These are phyloP conservation scores for Penicillium expansum DNA, from an alignment of 2,329 filamentous ascomycete species.

Conservation along the genomic window DNA sequence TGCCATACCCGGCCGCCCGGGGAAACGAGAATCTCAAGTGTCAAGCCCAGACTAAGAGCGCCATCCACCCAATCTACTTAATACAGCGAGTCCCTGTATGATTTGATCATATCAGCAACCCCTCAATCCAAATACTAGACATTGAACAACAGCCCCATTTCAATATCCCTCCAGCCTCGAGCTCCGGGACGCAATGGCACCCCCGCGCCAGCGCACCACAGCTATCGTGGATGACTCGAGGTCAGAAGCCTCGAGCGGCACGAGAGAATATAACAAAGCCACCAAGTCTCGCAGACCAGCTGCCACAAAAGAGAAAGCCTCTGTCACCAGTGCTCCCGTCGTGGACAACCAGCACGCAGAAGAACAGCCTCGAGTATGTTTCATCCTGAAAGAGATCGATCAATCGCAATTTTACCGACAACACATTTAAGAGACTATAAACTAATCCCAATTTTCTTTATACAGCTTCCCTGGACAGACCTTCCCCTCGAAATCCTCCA, in stretches of 20 bases:
- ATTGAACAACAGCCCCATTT: conserved; percentile 1
- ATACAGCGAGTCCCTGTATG: conserved; percentile 1
- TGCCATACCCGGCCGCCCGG: conserved; percentile 7
- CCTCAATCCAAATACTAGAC: neutral
- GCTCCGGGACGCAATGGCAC: conserved; percentile 39
- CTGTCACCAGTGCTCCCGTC: conserved; percentile 33
- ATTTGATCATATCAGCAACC: neutral
- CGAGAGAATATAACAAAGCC: conserved; percentile 37
- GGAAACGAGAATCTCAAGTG: conserved; percentile 8
- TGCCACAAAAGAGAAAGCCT: conserved; percentile 27
- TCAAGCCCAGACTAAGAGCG: conserved; percentile 1
- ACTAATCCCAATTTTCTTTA: neutral
- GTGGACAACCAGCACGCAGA: neutral
- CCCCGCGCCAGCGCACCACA: conserved; percentile 45
- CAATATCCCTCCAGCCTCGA: conserved; percentile 6
- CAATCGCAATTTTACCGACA: neutral
- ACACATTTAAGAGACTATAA: neutral
- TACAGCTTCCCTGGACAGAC: conserved; percentile 44
- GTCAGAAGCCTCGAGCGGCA: conserved; percentile 48
- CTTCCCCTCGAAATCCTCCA: conserved; percentile 47
- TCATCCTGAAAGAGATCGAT: neutral
- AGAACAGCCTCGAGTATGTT: conserved; percentile 34
- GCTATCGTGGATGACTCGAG: conserved; percentile 46
- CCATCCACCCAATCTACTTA: conserved; percentile 2
- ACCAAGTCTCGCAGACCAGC: conserved; percentile 35